Evolutionary conservation across 2,329 filamentous ascomycete species (phyloP).

Genomic region (Fusarium albosuccineum): DNA sequence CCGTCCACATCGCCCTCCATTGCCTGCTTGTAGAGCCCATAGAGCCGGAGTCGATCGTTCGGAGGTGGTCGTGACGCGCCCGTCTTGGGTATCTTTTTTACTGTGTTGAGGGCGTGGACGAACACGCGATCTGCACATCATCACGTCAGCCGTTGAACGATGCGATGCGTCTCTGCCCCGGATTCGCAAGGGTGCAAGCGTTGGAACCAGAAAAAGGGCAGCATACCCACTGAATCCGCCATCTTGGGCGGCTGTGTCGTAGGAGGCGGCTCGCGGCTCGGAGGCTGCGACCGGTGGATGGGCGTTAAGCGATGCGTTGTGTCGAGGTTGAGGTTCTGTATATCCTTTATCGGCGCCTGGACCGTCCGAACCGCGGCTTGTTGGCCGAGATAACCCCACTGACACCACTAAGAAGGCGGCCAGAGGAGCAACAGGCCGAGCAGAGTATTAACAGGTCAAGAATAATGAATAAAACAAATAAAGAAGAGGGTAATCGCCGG

Average conservation of each 20-base stretch:
- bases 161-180: neutral
- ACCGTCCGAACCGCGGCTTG: slow-evolving; percentile 47
- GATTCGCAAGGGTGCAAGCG: neutral
- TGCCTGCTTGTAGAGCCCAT: slow-evolving; percentile 98
- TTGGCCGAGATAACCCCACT: slow-evolving; percentile 47
- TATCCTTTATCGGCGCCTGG: slow-evolving; percentile 45
- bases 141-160: slow-evolving; percentile 34
- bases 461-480: slow-evolving; percentile 9
- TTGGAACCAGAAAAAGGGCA: slow-evolving; percentile 1
- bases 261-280: slow-evolving; percentile 30
- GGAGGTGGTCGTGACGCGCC: slow-evolving; percentile 90
- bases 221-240: slow-evolving; percentile 50
- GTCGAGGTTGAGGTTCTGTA: slow-evolving; percentile 30
- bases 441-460: slow-evolving; percentile 5
- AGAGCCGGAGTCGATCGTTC: slow-evolving; percentile 86
- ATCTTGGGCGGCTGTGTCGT: slow-evolving; percentile 37
- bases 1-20: slow-evolving; percentile 98
- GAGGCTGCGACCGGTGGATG: slow-evolving; percentile 30
- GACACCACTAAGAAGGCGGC: slow-evolving; percentile 12
- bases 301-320: slow-evolving; percentile 30
- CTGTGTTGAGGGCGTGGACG: slow-evolving; percentile 97
- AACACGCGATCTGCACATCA: slow-evolving; percentile 86
- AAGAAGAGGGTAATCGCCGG: slow-evolving; percentile 14
- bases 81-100: slow-evolving; percentile 96
- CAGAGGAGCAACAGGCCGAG: slow-evolving; percentile 15